Evolutionary conservation across 768 basidiomycete species (phyloP).

Genomic region (Boletus reticuloceps): DNA sequence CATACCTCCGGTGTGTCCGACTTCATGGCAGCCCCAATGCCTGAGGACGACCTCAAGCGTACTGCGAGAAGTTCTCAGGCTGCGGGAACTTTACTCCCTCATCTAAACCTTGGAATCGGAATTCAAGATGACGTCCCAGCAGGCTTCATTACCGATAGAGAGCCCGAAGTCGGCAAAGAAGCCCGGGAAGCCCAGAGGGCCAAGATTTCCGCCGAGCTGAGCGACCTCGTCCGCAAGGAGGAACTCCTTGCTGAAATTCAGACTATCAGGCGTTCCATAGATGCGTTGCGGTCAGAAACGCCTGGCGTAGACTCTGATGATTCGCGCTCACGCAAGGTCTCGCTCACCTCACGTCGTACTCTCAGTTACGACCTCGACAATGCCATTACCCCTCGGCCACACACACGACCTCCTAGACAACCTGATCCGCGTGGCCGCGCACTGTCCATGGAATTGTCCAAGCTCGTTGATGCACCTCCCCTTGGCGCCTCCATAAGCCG

Average conservation of each 20-base stretch:
- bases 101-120: slow-evolving; percentile 70
- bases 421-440: slow-evolving; percentile 65
- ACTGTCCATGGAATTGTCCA: slow-evolving; percentile 70
- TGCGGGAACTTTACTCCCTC: slow-evolving; percentile 55
- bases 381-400: slow-evolving; percentile 49
- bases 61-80: slow-evolving; percentile 48
- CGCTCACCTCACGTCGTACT: slow-evolving; percentile 64
- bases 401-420: slow-evolving; percentile 68
- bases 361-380: slow-evolving; percentile 63
- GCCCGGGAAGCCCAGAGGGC: slow-evolving; percentile 33
- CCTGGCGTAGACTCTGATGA: slow-evolving; percentile 47
- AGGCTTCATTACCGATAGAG: slow-evolving; percentile 58
- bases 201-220: slow-evolving; percentile 41
- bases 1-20: slow-evolving; percentile 70
- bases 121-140: slow-evolving; percentile 75
- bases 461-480: slow-evolving; percentile 41
- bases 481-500: slow-evolving; percentile 58
- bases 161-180: slow-evolving; percentile 27
- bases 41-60: slow-evolving; percentile 60
- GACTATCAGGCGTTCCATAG: slow-evolving; percentile 76
- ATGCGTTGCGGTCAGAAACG: slow-evolving; percentile 68
- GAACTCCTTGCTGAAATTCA: slow-evolving; percentile 75
- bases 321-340: slow-evolving; percentile 63
- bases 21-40: slow-evolving; percentile 59
- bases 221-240: slow-evolving; percentile 63